phyloP scores from a whole-genome alignment of 805 yeast genomes.

The Starmerella geochares region DNA sequence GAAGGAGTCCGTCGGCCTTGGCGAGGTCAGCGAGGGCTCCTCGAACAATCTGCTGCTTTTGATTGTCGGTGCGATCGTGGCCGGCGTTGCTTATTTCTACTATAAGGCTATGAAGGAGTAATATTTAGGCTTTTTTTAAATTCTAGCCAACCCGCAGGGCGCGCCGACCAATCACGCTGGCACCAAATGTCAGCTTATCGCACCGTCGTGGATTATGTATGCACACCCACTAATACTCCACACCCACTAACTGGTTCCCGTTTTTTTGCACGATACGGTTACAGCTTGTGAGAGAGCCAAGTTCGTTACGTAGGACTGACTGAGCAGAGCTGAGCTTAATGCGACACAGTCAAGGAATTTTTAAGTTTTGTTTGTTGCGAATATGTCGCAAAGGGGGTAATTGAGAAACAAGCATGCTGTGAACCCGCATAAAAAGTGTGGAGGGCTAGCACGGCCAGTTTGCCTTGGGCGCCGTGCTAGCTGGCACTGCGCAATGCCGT shows the following conservation, averaged over 20 bases:
- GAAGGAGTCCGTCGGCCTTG: slow-evolving; percentile 21
- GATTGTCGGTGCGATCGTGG: slow-evolving; percentile 30
- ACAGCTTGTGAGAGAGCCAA: too few species aligned
- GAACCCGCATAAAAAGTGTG: too few species aligned
- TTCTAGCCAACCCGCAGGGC: background rate
- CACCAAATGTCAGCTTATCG: slow-evolving; percentile 7
- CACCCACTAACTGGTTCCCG: too few species aligned
- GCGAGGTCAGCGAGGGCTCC: slow-evolving; percentile 21
- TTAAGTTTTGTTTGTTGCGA: too few species aligned
- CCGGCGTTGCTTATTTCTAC: slow-evolving; percentile 32
- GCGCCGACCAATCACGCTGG: background rate
- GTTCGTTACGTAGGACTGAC: too few species aligned
- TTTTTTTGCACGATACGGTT: background rate
- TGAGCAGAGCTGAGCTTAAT: too few species aligned
- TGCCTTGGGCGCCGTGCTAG: too few species aligned
- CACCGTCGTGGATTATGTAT: background rate
- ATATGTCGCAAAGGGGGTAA: too few species aligned
- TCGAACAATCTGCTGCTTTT: slow-evolving; percentile 25
- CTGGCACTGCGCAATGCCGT: too few species aligned
- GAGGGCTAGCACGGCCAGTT: too few species aligned
- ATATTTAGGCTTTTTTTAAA: background rate
- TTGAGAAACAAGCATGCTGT: too few species aligned
- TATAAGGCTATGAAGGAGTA: slow-evolving; percentile 24
- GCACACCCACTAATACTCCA: background rate
- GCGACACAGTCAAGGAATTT: too few species aligned